Base-by-base conservation (phyloP, 1,284 basidiomycete species). In the Athelia psychrophila region DNA sequence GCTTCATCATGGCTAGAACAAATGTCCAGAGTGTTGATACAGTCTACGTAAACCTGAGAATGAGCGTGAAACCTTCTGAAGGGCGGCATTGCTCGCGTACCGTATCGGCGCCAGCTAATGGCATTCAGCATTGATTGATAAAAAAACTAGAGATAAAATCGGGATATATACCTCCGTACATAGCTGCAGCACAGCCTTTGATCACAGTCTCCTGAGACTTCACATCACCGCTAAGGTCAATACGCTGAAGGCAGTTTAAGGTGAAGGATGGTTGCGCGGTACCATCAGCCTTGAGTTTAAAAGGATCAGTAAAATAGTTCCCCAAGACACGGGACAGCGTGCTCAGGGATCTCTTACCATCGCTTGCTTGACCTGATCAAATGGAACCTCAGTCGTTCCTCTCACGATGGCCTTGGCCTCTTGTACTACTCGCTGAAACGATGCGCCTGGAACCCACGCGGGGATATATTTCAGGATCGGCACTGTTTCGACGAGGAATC, bases 381-480 rank as follows among this genome's bases (percentile, higher is more conserved):
- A 42, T 42, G 38, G 38, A 10, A n/a, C n/a, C n/a, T 19, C 38
- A 6, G 22, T 8, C 8, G n/a, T 8, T 19, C 6, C 38, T 5
- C 6, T 16, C 38, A 16, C 38, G 6, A 42, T 42, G 38, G 22
- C 22, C 18, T 42, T 18, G 65, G 68, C 73, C 52, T 62, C 61
- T 27, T 58, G 54, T 2, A 66, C 67, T 48, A 64, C 63, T 20
- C 56, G 55, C 51, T 68, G 61, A 51, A 70, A 72, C 1, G 64
- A 60, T 5, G 70, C 69, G n/a, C 71, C 69, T 8, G 71, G 71
- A 8, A 72, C 44, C 71, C 70, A 73, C 20, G 58, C 60, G 2
- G 72, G 71, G 15, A 73, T 58, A 49, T 73, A 55, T 56, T 71
- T 75, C 24, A 60, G 58, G 60, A 8, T 8, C 8, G 25, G 53